These are phyloP conservation scores for Lanmaoa rubissima DNA, from an alignment of 768 basidiomycete genomes.

Conservation along the genomic window DNA sequence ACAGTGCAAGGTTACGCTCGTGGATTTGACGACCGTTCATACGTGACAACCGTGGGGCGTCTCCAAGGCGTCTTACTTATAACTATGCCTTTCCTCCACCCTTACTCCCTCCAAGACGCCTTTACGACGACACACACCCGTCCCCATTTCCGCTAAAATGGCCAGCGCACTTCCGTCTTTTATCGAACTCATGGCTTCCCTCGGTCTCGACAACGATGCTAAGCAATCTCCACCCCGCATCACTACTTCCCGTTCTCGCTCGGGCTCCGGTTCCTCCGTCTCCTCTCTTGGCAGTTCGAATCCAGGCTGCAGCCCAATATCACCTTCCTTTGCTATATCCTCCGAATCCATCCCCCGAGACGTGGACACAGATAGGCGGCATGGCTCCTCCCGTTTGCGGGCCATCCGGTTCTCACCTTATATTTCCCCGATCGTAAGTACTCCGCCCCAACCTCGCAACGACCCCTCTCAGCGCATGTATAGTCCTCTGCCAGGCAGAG, in stretches of 20 bases:
- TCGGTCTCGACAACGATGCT: conserved; percentile 62
- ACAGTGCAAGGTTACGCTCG: conserved; percentile 22
- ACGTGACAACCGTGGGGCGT: conserved; percentile 39
- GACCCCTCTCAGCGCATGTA: background rate
- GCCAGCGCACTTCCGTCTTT: conserved; percentile 75
- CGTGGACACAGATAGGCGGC: conserved; percentile 31
- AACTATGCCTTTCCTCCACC: conserved; percentile 21
- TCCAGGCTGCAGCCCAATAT: conserved; percentile 29
- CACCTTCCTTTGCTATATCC: conserved; percentile 38
- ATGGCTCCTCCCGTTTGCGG: conserved; percentile 26
- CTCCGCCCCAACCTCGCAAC: background rate
- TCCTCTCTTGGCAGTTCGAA: conserved; percentile 41
- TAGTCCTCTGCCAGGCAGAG: conserved; percentile 45
- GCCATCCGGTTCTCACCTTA: conserved; percentile 32
- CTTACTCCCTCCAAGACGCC: conserved; percentile 15
- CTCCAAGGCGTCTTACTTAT: conserved; percentile 35
- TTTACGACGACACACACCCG: conserved; percentile 15
- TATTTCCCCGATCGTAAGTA: conserved; percentile 27
- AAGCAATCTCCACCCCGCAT: conserved; percentile 33
- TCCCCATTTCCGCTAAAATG: conserved; percentile 46
- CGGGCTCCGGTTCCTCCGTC: conserved; percentile 46
- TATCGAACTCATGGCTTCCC: conserved; percentile 81
- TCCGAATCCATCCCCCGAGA: conserved; percentile 28
- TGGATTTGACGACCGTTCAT: conserved; percentile 33
- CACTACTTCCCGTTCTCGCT: conserved; percentile 29